Percentiles rank a stretch among this genome's conserved stretches.
Evolutionary conservation across 768 basidiomycete genomes (phyloP).

Genomic region (Rhizopogon sp.): DNA sequence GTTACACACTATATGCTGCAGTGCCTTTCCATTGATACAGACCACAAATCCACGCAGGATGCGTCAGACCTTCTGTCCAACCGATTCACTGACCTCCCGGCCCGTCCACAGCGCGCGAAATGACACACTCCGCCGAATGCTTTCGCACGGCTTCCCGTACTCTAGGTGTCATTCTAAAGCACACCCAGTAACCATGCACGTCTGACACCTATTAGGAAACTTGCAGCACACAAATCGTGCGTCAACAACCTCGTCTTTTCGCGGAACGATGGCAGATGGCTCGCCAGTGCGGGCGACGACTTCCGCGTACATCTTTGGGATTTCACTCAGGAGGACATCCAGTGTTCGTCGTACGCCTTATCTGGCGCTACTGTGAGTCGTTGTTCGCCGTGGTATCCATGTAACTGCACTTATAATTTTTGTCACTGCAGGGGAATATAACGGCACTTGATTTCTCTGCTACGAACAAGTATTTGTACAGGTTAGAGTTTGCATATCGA

Average conservation of each 20-base stretch:
- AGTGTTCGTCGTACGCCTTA: slow-evolving; percentile 35
- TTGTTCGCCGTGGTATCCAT: neutral
- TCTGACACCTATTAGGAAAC: slow-evolving; percentile 18
- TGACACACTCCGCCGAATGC: slow-evolving; percentile 15
- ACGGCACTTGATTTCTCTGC: slow-evolving; percentile 70
- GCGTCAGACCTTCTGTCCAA: no score
- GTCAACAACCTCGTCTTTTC: slow-evolving; percentile 62
- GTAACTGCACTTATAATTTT: neutral
- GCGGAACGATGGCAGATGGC: slow-evolving; percentile 51
- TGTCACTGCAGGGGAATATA: slow-evolving; percentile 52
- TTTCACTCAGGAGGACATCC: slow-evolving; percentile 55
- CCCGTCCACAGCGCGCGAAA: slow-evolving; percentile 17
- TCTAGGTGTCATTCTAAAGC: slow-evolving; percentile 21
- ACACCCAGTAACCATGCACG: neutral
- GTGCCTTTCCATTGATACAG: slow-evolving; percentile 25
- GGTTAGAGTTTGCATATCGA: slow-evolving; percentile 38
- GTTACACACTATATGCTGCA: no score
- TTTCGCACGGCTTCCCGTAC: slow-evolving; percentile 25
- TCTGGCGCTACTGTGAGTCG: slow-evolving; percentile 35
- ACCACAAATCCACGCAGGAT: no score
- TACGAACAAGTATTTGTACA: slow-evolving; percentile 54
- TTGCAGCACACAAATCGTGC: slow-evolving; percentile 51
- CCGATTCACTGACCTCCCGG: no score
- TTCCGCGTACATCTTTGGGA: slow-evolving; percentile 57
- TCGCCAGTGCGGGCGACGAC: slow-evolving; percentile 70